phyloP scores from a whole-genome alignment of 176 grass and related monocot genomes.

The Sorghum bicolor region Sorghum_bicolor_NCBIv3 NC_012879.2:59882501-59883000 shows the following conservation, averaged over 20 bases:
- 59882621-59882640: constrained; percentile 3
- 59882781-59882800: background rate
- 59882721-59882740: background rate
- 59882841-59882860: background rate
- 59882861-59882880: background rate
- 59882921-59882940: background rate
- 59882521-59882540: background rate
- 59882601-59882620: background rate
- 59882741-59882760: background rate
- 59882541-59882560: no score
- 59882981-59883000: background rate
- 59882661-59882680: background rate
- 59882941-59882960: background rate
- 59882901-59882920: background rate
- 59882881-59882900: background rate
- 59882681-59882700: background rate
- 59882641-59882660: no score
- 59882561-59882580: no score
- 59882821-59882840: background rate
- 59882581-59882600: background rate
- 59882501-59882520: background rate
- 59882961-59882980: background rate
- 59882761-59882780: background rate
- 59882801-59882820: background rate
- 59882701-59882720: background rate